Conservation (phyloP, 345 rosid genomes). For the Camelina neglecta region DNA sequence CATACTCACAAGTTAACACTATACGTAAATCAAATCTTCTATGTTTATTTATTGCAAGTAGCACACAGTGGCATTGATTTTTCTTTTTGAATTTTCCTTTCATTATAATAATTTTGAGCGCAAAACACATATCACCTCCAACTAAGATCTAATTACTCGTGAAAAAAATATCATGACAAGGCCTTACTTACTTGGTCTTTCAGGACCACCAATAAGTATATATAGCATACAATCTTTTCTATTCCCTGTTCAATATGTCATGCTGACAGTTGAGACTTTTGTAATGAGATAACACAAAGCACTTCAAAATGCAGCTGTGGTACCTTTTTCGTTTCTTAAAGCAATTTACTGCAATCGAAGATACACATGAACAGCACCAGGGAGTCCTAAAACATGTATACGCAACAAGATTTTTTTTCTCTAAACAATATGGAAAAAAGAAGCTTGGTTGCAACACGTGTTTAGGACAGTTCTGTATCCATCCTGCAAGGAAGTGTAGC, state of each 20-base stretch:
- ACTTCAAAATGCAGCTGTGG: neutral
- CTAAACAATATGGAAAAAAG: constrained; percentile 3
- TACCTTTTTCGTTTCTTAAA: constrained; percentile 23
- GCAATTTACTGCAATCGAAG: constrained; percentile 15
- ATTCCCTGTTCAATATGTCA: constrained; percentile 30
- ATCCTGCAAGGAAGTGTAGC: constrained; percentile 30
- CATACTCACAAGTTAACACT: constrained; percentile 32
- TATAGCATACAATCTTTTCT: constrained; percentile 30
- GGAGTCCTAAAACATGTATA: constrained; percentile 16
- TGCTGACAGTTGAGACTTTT: constrained; percentile 26
- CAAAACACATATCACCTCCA: constrained; percentile 35
- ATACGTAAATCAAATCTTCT: constrained; percentile 15
- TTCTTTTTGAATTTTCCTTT: constrained; percentile 9
- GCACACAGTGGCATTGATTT: constrained; percentile 15
- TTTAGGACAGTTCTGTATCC: constrained; percentile 24
- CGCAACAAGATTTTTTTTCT: constrained; percentile 1
- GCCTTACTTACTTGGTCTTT: constrained; percentile 29
- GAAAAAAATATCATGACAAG: constrained; percentile 31
- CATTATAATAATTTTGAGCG: constrained; percentile 11
- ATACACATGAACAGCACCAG: constrained; percentile 26
- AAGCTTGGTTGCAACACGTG: constrained; percentile 12
- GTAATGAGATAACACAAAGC: constrained; percentile 7
- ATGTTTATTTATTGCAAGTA: constrained; percentile 35
- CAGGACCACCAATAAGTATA: constrained; percentile 44
- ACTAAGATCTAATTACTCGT: constrained; percentile 23